Conservation (phyloP, 441 rosid genomes). For the Populus hybrid region DNA sequence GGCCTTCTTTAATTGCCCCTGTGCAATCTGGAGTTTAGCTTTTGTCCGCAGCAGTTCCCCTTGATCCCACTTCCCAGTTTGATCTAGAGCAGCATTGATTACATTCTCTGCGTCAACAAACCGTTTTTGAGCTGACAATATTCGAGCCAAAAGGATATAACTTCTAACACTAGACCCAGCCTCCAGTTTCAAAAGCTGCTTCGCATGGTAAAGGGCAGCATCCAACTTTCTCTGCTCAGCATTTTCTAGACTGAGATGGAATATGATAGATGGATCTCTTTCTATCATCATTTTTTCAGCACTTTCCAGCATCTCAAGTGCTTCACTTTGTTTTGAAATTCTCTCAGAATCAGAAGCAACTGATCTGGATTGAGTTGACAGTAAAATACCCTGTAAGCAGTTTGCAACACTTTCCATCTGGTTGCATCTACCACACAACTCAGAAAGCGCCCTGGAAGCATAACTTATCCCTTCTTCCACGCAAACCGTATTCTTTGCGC, state of each 20-base stretch:
- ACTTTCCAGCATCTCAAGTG: constrained; percentile 52
- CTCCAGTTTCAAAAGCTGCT: constrained; percentile 55
- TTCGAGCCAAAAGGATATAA: constrained; percentile 62
- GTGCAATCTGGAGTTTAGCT: constrained; percentile 76
- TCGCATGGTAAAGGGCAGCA: constrained; percentile 55
- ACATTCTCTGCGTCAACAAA: constrained; percentile 63
- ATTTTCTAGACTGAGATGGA: constrained; percentile 64
- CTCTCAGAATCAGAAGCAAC: constrained; percentile 60
- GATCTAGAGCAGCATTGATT: constrained; percentile 65
- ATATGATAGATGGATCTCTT: constrained; percentile 50
- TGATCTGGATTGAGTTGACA: constrained; percentile 52
- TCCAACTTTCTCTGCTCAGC: constrained; percentile 91
- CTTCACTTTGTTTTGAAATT: constrained; percentile 44
- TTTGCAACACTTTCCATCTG: constrained; percentile 51
- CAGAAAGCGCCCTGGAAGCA: constrained; percentile 45
- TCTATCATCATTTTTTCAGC: constrained; percentile 43
- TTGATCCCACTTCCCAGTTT: constrained; percentile 89
- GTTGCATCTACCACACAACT: constrained; percentile 37
- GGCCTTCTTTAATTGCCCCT: constrained; percentile 58
- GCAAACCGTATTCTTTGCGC: constrained; percentile 40
- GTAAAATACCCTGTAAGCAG: constrained; percentile 50
- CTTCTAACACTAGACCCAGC: constrained; percentile 59
- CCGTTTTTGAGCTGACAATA: constrained; percentile 72
- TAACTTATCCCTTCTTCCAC: constrained; percentile 62
- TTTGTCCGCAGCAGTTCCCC: constrained; percentile 69